Conservation (phyloP, 2,329 filamentous ascomycete species). For the Trichoderma asperellum region DNA sequence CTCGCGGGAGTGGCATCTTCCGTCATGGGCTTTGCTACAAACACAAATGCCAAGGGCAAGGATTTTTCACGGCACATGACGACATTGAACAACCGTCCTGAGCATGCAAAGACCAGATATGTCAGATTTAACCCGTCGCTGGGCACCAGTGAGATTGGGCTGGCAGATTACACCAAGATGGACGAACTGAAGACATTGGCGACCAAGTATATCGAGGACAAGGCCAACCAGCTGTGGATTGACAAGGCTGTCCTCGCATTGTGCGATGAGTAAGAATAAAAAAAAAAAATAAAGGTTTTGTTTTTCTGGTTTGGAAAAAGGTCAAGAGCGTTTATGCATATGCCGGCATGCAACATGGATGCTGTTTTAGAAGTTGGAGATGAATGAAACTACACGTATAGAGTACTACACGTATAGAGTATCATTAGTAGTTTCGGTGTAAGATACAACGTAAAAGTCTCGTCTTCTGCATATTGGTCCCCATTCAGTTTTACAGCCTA, state of each 20-base stretch:
- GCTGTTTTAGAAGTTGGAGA: neutral
- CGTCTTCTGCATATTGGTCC: neutral
- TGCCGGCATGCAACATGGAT: neutral
- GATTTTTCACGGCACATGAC: slow-evolving; percentile 24
- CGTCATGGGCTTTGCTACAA: slow-evolving; percentile 17
- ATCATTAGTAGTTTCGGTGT: neutral
- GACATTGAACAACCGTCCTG: neutral
- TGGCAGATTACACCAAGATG: slow-evolving; percentile 24
- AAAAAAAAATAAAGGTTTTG: neutral
- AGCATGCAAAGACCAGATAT: slow-evolving; percentile 7
- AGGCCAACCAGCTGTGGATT: slow-evolving; percentile 15
- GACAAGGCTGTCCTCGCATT: slow-evolving; percentile 19
- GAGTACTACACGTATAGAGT: too few relatives aligned
- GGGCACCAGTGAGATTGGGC: neutral
- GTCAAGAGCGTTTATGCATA: neutral
- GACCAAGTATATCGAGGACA: neutral
- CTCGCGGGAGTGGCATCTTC: slow-evolving; percentile 16
- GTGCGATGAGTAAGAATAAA: neutral
- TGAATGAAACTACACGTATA: neutral
- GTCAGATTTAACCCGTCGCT: slow-evolving; percentile 11
- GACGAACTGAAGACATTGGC: slow-evolving; percentile 15
- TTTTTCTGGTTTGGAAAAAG: neutral
- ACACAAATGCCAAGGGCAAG: slow-evolving; percentile 25
- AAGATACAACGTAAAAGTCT: neutral
- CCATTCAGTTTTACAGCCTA: neutral